Evolutionary conservation across 768 basidiomycete genomes (phyloP).

Genomic region (Gymnopilus dilepis): DNA sequence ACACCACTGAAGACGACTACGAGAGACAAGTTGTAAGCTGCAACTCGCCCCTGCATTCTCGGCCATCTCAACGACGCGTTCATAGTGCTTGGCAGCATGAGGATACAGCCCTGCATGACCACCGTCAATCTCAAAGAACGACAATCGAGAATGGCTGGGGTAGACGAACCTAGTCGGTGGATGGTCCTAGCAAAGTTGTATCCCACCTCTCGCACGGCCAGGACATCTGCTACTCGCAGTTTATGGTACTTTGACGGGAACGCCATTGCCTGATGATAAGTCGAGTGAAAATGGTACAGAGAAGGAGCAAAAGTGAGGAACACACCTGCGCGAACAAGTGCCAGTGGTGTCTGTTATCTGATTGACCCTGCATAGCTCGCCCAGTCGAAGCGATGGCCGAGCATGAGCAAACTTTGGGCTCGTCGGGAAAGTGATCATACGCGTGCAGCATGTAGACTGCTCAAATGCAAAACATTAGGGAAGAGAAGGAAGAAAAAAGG

Average conservation of each 20-base stretch:
- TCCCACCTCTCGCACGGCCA: constrained; percentile 76
- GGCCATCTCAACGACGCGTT: constrained; percentile 69
- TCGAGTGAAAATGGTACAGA: neutral
- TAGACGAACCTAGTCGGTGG: constrained; percentile 81
- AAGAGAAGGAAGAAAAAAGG: neutral
- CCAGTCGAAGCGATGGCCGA: constrained; percentile 87
- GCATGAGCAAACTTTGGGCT: constrained; percentile 84
- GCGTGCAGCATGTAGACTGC: constrained; percentile 90
- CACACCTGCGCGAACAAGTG: constrained; percentile 77
- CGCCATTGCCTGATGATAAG: constrained; percentile 66
- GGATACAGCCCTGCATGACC: constrained; percentile 68
- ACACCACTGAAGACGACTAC: constrained; percentile 83
- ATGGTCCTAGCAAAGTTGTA: constrained; percentile 93
- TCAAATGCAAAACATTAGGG: constrained; percentile 7
- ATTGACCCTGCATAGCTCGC: constrained; percentile 91
- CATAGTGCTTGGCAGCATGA: constrained; percentile 86
- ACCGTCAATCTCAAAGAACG: neutral
- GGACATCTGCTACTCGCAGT: constrained; percentile 51
- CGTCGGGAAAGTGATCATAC: constrained; percentile 81
- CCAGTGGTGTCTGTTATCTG: constrained; percentile 87
- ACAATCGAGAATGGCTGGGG: neutral
- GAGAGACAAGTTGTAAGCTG: constrained; percentile 87
- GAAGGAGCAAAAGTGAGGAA: constrained; percentile 24
- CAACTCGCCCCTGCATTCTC: constrained; percentile 49
- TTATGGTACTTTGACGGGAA: constrained; percentile 83